Evolutionary conservation across 371 early-diverging fungal genomes (phyloP).

Genomic region (Batkoa obscura): DNA sequence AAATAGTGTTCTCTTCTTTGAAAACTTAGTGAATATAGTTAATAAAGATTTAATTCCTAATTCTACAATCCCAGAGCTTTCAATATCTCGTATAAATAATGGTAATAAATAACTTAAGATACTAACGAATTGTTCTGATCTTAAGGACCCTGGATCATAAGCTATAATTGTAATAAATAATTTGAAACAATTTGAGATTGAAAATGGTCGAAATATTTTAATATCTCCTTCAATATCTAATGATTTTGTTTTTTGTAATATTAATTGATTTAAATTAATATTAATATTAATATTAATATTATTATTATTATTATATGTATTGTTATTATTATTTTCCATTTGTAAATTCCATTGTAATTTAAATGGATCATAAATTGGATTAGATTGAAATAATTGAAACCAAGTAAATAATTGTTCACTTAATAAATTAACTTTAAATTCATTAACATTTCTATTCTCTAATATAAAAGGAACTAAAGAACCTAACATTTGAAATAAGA

Average conservation of each 20-base stretch:
- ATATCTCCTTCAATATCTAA: not conserved
- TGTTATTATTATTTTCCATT: no score
- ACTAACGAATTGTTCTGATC: constrained; percentile 44
- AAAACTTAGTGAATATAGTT: constrained; percentile 29
- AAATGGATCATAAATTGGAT: not conserved
- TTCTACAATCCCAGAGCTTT: constrained; percentile 16
- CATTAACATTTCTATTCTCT: constrained; percentile 6
- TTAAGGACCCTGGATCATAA: constrained; percentile 35
- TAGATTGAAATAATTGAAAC: not conserved
- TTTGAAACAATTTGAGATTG: constrained; percentile 29
- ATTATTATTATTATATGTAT: no score
- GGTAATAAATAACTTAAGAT: constrained; percentile 23
- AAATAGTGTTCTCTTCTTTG: constrained; percentile 8
- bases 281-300: no score
- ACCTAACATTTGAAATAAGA: constrained; percentile 46
- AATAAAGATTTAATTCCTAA: constrained; percentile 32
- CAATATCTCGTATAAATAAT: constrained; percentile 15
- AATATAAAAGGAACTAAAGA: constrained; percentile 28
- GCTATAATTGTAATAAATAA: constrained; percentile 43
- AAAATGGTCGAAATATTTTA: constrained; percentile 13
- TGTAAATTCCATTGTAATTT: constrained; percentile 3
- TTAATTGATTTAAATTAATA: not conserved
- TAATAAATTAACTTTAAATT: constrained; percentile 1
- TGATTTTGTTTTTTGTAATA: constrained; percentile 12
- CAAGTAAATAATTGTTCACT: not conserved